Evolutionary conservation across 2,329 filamentous ascomycete genomes (phyloP).

Genomic region (Samsoniella hepiali): DNA sequence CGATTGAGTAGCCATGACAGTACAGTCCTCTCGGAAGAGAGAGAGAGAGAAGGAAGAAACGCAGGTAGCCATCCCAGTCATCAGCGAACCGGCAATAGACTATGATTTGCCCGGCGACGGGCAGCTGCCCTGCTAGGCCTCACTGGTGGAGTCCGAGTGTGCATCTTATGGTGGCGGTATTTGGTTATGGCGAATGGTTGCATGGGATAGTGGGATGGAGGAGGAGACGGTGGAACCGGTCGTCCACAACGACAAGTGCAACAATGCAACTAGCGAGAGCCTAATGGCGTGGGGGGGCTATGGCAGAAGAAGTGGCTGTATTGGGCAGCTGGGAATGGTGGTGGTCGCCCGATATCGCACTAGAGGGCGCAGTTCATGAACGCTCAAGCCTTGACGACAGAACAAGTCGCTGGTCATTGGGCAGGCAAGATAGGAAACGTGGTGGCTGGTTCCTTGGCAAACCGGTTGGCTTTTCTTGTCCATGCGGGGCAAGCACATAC

Average conservation of each 20-base stretch:
- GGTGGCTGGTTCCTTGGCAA: constrained; percentile 2
- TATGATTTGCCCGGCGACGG: constrained; percentile 3
- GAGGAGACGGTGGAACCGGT: constrained; percentile 6
- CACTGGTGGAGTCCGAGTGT: neutral
- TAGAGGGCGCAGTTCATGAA: neutral
- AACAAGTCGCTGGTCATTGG: neutral
- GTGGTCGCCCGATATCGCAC: constrained; percentile 15
- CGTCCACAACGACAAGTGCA: neutral
- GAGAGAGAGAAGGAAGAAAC: neutral
- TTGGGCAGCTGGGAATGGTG: neutral
- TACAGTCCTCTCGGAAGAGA: neutral
- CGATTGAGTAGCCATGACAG: neutral
- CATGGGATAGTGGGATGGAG: neutral
- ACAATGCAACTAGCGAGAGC: constrained; percentile 2
- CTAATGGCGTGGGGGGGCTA: neutral
- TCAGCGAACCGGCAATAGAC: constrained; percentile 10
- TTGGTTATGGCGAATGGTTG: constrained; percentile 1
- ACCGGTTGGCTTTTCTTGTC: neutral
- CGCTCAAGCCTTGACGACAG: neutral
- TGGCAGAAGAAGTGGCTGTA: neutral
- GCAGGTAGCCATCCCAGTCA: neutral
- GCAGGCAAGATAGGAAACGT: neutral
- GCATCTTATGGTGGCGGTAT: neutral
- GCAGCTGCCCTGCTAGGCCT: neutral
- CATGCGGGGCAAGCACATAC: neutral